Base-by-base conservation (phyloP, 345 rosid species). In the Pistacia integerrima region DNA sequence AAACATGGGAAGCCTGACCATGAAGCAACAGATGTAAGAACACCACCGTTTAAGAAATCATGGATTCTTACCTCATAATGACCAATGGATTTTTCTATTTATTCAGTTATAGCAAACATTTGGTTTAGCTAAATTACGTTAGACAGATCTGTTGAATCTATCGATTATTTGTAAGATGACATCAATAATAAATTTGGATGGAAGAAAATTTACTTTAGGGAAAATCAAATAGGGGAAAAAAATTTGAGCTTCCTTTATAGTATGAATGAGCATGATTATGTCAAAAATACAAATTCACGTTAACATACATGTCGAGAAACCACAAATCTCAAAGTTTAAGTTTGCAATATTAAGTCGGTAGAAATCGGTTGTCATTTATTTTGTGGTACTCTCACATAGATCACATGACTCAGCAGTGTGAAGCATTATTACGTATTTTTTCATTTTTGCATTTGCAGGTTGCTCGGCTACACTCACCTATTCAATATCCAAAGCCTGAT, bases 1-100 rank as follows among this genome's bases (percentile, higher is more conserved):
- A 90, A 91, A 82, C 98, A 93, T 74, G 97, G 99, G 64, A 92
- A 90, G 82, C 93, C 97, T 64, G 99, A 95, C 77, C 91, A 93
- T 30, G 91, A 91, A 85, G 93, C 98, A 88, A 93, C 93, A 76
- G 60, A 89, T 72, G 99, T 90, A 87, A 84, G 93, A 51, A 71
- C 36, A 67, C 58, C 54, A 67, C 36, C 25, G 38, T 35, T 70
- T 11, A 17, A 41, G 72, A 65, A 61, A 58, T 69, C 14, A 30
- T 76, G 51, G 69, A 30, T 33, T 41, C 62, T 14, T 17, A 64
- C 22, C 36, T 8, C 10, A 3, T 18, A 49, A 17, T 64, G 57
- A 5, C 35, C 63, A 57, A 64, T 35, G 66, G 60, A 61, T 52
- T 54, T 36, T 61, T 72, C 25, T 16, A 69, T 52, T 44, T 70